Base-by-base conservation (phyloP, 2,329 filamentous ascomycete species). In the Simplicillium sp. region DNA sequence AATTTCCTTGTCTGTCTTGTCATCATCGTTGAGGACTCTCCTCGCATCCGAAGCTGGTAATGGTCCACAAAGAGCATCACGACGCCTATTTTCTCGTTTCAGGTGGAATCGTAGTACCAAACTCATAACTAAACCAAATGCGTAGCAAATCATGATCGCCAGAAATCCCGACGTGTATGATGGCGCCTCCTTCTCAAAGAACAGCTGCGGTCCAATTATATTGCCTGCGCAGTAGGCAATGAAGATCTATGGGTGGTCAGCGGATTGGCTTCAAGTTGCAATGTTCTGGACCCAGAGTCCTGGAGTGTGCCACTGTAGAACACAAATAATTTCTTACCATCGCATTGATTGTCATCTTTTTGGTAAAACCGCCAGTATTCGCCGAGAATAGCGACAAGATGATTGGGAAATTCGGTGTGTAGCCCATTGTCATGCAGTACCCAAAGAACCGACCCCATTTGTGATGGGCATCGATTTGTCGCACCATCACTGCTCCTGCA, bases 211-310 rank as follows among this genome's bases (percentile, higher is more conserved):
- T 0, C 73, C 76, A 29, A 76, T 70, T 7, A 77, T 72, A 50
- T 82, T 82, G 1, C 78, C 79, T 0, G 67, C 60, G 34, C 72
- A 73, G 68, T 76, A 80, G 1, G 70, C 68, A 34, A 81, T 63
- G 50, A 81, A 81, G 44, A 74, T 41, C 49, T 50, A 11, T 16
- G 20, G 13, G 9, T 17, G 9, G 20, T 40, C 7, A 29, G 20
- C 20, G 7, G 8, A 14, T 25, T 28, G 36, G 7, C 29, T 29
- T 25, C 14, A 13, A 11, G 35, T 11, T 7, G 11, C 11, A 12
- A 31, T 15, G 16, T 4, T n/a, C 2, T 12, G 9, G 20, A 9
- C 9, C 20, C 9, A 6, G 20, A 6, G 20, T 25, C 5, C 9
- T 9, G 20, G 20, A 25, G 5, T 25, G 9, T 25, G 20, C 20